Base-by-base conservation (phyloP, 805 yeast species). In the Candida suzukii region DNA sequence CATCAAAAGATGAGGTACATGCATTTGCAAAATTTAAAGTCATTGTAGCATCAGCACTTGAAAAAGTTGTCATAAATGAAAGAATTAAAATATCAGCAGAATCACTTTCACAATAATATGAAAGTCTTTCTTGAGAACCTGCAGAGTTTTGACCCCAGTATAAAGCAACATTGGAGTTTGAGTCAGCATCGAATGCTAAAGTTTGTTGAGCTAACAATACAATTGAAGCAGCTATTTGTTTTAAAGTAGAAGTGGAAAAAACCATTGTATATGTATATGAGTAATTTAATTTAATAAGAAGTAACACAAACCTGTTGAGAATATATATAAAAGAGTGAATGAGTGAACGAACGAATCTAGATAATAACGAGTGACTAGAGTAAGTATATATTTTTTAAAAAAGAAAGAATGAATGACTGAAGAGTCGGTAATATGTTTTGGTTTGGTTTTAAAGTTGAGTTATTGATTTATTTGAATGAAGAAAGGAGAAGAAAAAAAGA, bases 111-210 rank as follows among this genome's bases (percentile, higher is more conserved):
- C 96, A 88, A 67, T 86, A 86, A 37, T 68, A 61, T 2, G 70
- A 61, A 6, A 78, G 61, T 4, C 61, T 54, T 28, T 66, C 55
- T 50, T 76, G 79, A 28, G 44, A 67, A 8, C 86, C 86, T n/a
- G 74, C 80, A 14, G 91, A 78, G 52, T 76, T 75, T 63, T 88
- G 95, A 41, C 96, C 96, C 96, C 96, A 88, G 64, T 88, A 88
- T 8, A 84, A 70, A 19, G 83, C 96, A 30, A 87, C 76, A 48
- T 85, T 83, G 26, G 69, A 54, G 37, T 72, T 68, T 28, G 78
- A 59, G 16, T 58, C 42, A 10, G 68, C 52, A 47, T 60, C 53
- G 44, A 64, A 64, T 8, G 36, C 26, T 3, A 47, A 44, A n/a
- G 22, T 17, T 19, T 2, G 39, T 39, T 11, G 50, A 16, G 17